Conservation (phyloP, 2,329 filamentous ascomycete species). For the Penicillium sp. region DNA sequence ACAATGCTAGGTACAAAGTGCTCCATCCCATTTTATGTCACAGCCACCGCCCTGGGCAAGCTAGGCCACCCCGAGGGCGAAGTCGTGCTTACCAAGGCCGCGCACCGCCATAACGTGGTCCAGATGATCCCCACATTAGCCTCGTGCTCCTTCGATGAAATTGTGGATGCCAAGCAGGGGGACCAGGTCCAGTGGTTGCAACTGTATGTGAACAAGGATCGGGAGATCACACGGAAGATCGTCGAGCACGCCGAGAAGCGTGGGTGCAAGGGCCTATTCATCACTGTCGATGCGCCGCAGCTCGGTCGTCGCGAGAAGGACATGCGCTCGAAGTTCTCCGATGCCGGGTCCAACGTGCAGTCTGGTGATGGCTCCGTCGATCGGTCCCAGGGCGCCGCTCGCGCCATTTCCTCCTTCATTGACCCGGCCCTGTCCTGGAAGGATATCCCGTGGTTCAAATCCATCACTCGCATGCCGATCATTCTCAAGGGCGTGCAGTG, state of each 20-base stretch:
- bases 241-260: constrained; percentile 88
- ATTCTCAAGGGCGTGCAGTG: constrained; percentile 95
- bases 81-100: constrained; percentile 83
- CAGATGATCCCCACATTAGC: constrained; percentile 99
- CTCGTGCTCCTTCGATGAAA: constrained; percentile 97
- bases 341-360: constrained; percentile 83
- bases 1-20: constrained; percentile 91
- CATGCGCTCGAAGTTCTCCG: constrained; percentile 91
- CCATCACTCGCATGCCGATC: constrained; percentile 92
- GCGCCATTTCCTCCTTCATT: constrained; percentile 95
- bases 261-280: constrained; percentile 94
- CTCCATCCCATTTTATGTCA: constrained; percentile 92
- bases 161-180: constrained; percentile 78
- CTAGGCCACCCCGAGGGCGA: constrained; percentile 93
- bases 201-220: constrained; percentile 96
- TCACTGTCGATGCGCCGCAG: constrained; percentile 96
- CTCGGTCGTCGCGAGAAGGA: constrained; percentile 95
- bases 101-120: constrained; percentile 83
- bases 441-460: constrained; percentile 90
- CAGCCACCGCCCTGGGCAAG: constrained; percentile 93
- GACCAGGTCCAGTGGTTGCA: constrained; percentile 96
- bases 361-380: constrained; percentile 71
- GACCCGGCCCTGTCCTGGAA: constrained; percentile 93
- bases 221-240: constrained; percentile 85
- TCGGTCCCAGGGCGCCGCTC: constrained; percentile 86